Evolutionary conservation across 148 eudicot genomes (phyloP), one percentile per base, ranked within the genome.

Genomic region (Oxyria digyna): DNA sequence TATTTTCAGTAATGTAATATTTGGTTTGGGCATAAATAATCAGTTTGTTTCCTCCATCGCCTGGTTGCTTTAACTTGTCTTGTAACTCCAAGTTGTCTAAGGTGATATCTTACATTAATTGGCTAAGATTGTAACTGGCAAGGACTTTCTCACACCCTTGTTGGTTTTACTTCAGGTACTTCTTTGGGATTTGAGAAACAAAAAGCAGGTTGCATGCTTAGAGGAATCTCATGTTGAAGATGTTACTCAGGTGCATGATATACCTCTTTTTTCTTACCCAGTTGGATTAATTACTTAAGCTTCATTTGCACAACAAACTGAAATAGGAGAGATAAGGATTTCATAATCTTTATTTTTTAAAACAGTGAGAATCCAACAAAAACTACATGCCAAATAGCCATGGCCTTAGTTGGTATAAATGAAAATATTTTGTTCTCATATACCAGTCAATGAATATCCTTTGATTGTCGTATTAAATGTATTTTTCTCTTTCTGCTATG

Each of bases 221-320:
- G 97, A 87, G 76, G 99, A 94, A 70, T 91, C 91, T 73, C 99
- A 94, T 68, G 88, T 84, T 76, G 99, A 94, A 55, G 99, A 94
- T 80, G 97, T 94, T 69, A 91, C 97, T 67, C 99, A 94, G 93
- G 99, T 94, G 57, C 29, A 12, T 14, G 4, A 15, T 59, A 18
- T 59, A 59, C 65, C 65, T 33, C 23, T 54, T n/a, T 21, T 14
- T 57, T 43, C 32, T 26, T 37, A 31, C 18, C 67, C 20, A 13
- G 67, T 15, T 12, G 41, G 24, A 32, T 32, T 29, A 33, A 18
- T 31, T 45, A 6, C 27, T 38, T 33, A 43, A 14, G 52, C 52
- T 46, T 46, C 52, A 46, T 46, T n/a, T 46, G 52, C 8, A n/a
- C 21, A 46, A 4, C 52, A 46, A 46, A 9, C 23, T 46, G 18